Percentiles rank a stretch among this genome's conserved stretches.
Evolutionary conservation across 2,329 filamentous ascomycete species (phyloP).

Genomic region (Botryotinia convoluta): DNA sequence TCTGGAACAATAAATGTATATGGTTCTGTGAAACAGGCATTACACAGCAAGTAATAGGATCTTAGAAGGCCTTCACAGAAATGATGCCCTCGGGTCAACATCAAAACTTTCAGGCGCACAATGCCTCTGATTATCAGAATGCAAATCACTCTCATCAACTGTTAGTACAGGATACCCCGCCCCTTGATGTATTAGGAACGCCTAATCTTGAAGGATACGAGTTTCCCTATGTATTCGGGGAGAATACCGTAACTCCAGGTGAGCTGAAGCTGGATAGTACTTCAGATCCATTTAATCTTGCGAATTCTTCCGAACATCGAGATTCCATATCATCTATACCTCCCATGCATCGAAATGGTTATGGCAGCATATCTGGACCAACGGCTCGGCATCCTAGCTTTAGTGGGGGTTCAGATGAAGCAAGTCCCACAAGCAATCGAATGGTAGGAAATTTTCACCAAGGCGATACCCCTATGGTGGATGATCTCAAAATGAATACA

Average conservation of each 20-base stretch:
- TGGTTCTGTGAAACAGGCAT: conserved; percentile 8
- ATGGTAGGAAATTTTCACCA: conserved; percentile 20
- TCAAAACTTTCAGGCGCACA: conserved; percentile 10
- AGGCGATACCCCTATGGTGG: conserved; percentile 37
- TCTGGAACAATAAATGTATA: not conserved
- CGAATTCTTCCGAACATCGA: conserved; percentile 28
- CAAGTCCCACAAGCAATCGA: conserved; percentile 37
- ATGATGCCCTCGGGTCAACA: conserved; percentile 14
- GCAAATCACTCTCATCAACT: not conserved
- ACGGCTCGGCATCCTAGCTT: conserved; percentile 30
- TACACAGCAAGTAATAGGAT: not conserved
- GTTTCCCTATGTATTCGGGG: conserved; percentile 49
- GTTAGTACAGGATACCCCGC: conserved; percentile 24
- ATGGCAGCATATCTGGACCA: conserved; percentile 27
- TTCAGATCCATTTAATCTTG: conserved; percentile 31
- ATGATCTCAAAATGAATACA: conserved; percentile 57
- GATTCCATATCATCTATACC: conserved; percentile 31
- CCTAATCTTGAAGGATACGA: conserved; percentile 51
- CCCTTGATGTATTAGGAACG: conserved; percentile 30
- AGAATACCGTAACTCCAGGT: conserved; percentile 40
- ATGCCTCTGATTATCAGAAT: conserved; percentile 9
- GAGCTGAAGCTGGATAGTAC: conserved; percentile 33
- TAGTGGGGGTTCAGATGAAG: conserved; percentile 37
- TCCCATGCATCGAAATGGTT: conserved; percentile 27
- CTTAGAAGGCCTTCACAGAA: not conserved